Percentiles rank a stretch among this genome's conserved stretches.
These are phyloP conservation scores for Exophiala lecanii-corni DNA, from an alignment of 2,329 filamentous ascomycete genomes.

Conservation along the genomic window DNA sequence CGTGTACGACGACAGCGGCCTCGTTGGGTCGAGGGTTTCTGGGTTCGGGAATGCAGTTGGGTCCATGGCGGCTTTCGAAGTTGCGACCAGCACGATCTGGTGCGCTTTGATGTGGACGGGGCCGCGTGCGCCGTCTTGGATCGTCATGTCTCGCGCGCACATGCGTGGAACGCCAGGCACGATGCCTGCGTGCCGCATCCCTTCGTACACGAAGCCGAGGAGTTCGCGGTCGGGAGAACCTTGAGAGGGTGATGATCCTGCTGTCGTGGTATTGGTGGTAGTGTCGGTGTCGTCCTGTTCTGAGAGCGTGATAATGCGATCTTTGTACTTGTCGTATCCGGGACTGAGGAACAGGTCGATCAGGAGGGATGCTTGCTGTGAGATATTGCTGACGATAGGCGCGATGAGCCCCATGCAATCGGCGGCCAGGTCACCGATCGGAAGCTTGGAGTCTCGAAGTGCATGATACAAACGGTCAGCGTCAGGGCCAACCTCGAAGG, in stretches of 20 bases:
- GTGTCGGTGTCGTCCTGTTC: conserved; percentile 40
- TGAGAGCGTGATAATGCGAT: conserved; percentile 48
- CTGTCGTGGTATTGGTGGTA: no score
- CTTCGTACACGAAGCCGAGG: conserved; percentile 52
- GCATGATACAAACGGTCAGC: conserved; percentile 51
- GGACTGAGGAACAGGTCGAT: conserved; percentile 50
- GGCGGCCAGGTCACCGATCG: conserved; percentile 45
- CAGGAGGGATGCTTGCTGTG: conserved; percentile 50
- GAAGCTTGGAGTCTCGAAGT: conserved; percentile 42
- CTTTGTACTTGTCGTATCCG: conserved; percentile 49
- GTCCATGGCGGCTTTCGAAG: conserved; percentile 31
- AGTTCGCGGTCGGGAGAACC: conserved; percentile 40
- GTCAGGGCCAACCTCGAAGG: conserved; percentile 46
- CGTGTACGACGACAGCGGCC: conserved; percentile 37
- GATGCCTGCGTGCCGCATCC: conserved; percentile 50
- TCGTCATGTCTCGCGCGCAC: conserved; percentile 39
- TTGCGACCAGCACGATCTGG: conserved; percentile 39
- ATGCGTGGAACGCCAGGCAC: conserved; percentile 51
- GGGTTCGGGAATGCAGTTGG: conserved; percentile 36
- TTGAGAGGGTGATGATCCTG: no score
- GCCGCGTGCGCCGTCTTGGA: conserved; percentile 46
- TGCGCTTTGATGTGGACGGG: conserved; percentile 43
- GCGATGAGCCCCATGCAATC: conserved; percentile 49
- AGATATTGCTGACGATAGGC: conserved; percentile 49
- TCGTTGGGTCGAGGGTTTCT: conserved; percentile 39